Evolutionary conservation across 306 rosid species (phyloP).

Genomic region (Lagenaria siceraria): DNA sequence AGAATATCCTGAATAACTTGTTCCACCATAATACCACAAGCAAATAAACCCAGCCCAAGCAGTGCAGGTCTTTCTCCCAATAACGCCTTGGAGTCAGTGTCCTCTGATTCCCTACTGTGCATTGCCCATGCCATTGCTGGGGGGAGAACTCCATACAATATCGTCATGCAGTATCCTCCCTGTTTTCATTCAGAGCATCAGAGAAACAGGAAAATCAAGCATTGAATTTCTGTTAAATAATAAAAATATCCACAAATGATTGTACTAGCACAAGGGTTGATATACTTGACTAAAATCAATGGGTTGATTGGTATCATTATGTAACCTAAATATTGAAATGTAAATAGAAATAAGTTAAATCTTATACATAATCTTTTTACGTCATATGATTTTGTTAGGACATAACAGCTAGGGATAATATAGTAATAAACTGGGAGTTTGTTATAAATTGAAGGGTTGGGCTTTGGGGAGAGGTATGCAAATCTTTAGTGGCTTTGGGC

Average conservation of each 20-base stretch:
- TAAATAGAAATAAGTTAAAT: neutral
- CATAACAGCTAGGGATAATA: neutral
- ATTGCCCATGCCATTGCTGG: constrained; percentile 73
- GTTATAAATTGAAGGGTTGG: neutral
- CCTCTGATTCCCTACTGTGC: constrained; percentile 20
- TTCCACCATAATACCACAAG: constrained; percentile 41
- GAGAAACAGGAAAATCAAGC: neutral
- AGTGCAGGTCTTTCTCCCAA: constrained; percentile 39
- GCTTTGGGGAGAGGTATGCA: neutral
- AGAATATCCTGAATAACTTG: constrained; percentile 47
- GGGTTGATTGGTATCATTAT: constrained; percentile 4
- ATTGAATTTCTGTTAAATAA: neutral
- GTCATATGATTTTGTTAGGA: neutral
- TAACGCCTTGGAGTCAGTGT: constrained; percentile 13
- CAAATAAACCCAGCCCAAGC: constrained; percentile 38
- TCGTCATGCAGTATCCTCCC: constrained; percentile 81
- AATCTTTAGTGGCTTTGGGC: neutral
- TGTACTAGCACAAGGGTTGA: neutral
- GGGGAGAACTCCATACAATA: constrained; percentile 67
- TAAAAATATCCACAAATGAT: neutral
- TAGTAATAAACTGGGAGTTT: neutral
- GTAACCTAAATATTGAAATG: neutral
- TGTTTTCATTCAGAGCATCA: constrained; percentile 11
- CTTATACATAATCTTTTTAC: neutral
- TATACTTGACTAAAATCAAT: neutral